phyloP scores from a whole-genome alignment of 352 stramenopile genomes.

The Blastocystis sp. region DNA sequence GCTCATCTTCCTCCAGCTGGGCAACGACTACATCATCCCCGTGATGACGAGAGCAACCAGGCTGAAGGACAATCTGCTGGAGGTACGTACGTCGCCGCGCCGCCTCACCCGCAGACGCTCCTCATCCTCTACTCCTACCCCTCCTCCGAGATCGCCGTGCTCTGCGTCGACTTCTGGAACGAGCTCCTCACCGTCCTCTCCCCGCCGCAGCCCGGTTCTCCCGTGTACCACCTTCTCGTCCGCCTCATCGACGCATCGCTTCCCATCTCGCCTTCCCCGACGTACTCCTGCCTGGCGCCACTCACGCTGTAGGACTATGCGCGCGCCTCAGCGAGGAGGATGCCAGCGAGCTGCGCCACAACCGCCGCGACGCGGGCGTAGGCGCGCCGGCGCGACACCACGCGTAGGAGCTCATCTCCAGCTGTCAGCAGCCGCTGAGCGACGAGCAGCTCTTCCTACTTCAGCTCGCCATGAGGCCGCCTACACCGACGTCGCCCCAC shows the following conservation, averaged over 20 bases:
- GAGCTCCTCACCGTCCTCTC: conserved; percentile 20
- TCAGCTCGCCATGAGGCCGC: not conserved
- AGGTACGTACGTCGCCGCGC: not conserved
- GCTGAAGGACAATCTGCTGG: conserved; percentile 3
- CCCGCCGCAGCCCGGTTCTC: not conserved
- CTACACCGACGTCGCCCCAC: not conserved
- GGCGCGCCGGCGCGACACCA: not conserved
- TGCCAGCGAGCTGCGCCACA: not conserved
- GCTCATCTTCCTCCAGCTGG: conserved; percentile 26
- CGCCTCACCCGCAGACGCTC: not conserved
- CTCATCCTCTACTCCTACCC: conserved; percentile 41
- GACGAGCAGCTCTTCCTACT: not conserved
- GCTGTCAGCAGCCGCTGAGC: conserved; percentile 2
- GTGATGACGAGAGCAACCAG: conserved; percentile 38
- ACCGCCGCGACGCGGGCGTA: conserved; percentile 1
- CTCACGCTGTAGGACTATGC: not conserved
- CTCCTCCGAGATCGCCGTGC: conserved; percentile 30
- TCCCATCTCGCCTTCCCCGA: conserved; percentile 14
- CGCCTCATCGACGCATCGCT: conserved; percentile 34
- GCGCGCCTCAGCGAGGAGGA: not conserved
- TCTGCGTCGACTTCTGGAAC: conserved; percentile 32
- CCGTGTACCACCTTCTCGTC: not conserved
- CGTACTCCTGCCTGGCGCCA: not conserved
- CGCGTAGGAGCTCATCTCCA: not conserved
- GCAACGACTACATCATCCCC: conserved; percentile 20